These are phyloP conservation scores for Malbranchea zuffiana DNA, from an alignment of 2,329 filamentous ascomycete genomes.

Conservation along the genomic window DNA sequence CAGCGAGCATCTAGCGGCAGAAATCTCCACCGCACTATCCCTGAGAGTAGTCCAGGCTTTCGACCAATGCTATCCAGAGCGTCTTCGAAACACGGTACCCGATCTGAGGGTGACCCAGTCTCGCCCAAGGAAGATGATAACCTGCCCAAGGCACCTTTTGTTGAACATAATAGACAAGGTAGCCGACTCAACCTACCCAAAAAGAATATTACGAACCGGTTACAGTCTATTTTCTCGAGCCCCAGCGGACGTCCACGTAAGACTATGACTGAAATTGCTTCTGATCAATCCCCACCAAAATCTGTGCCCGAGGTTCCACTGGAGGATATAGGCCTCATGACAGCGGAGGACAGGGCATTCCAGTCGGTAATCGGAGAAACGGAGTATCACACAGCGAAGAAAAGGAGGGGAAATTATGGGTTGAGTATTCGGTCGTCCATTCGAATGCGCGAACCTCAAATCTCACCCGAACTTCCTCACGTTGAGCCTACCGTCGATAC, in stretches of 20 bases:
- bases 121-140: conserved; percentile 4
- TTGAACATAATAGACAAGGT: not conserved
- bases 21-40: conserved; percentile 20
- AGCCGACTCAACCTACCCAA: not conserved
- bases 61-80: conserved; percentile 12
- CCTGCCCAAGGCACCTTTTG: conserved; percentile 2
- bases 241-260: conserved; percentile 29
- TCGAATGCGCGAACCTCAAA: too few relatives aligned
- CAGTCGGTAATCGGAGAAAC: conserved; percentile 25
- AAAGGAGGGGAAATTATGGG: conserved; percentile 26
- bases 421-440: conserved; percentile 21
- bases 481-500: too few relatives aligned
- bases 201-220: conserved; percentile 8
- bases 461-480: too few relatives aligned
- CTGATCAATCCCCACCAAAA: conserved; percentile 30
- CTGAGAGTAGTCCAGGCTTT: conserved; percentile 25
- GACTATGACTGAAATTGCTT: conserved; percentile 33
- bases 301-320: conserved; percentile 19
- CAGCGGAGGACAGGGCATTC: conserved; percentile 32
- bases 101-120: not conserved
- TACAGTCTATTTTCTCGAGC: conserved; percentile 26
- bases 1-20: conserved; percentile 16
- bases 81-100: not conserved
- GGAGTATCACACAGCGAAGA: conserved; percentile 28
- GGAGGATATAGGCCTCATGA: conserved; percentile 27